Evolutionary conservation across 176 grass and related monocot genomes (phyloP), one percentile per base, ranked within the genome.

Genomic region (Elymus sibiricus): DNA sequence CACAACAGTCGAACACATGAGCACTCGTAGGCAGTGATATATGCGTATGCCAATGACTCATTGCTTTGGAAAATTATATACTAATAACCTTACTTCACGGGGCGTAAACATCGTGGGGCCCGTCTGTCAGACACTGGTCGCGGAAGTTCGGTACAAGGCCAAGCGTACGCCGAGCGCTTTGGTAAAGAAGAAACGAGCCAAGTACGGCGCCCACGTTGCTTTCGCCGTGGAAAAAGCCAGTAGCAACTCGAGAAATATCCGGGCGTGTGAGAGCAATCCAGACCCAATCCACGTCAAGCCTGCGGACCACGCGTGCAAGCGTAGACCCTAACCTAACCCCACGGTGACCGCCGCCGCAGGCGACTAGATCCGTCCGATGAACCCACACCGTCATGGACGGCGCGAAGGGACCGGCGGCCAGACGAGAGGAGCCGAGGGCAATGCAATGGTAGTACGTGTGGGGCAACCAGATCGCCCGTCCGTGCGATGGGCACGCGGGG

Each of bases 191-290:
- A 62, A 86, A 31, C 15, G 64, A 64, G 40, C 22, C 13, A 34
- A 24, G 60, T 87, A 77, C 68, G 68, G 47, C 47, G 67, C 2
- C 34, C 15, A 21, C 35, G 39, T 84, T 29, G 85, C 81, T 91
- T 70, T 84, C 89, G 49, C 0, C 6, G 81, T 62, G 89, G 85
- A 80, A 76, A 76, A 76, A 61, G 15, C 60, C 29, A 60, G 37
- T 0, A 11, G 19, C 11, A 64, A 37, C 34, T 56, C 14, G 42
- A 39, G 49, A 87, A 80, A 91, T 87, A 87, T 84, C 83, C 89
- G 2, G 14, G 40, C 47, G 37, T 60, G 27, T 5, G 2, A 7
- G 67, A 66, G 58, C 61, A 39, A 16, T 32, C 49, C 39, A 65
- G 17, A 47, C 77, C 46, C 66, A 8, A 64, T 86, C 88, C 71